Evolutionary conservation across 495 filamentous ascomycete species (phyloP).

Genomic region (Xylaria acuta): DNA sequence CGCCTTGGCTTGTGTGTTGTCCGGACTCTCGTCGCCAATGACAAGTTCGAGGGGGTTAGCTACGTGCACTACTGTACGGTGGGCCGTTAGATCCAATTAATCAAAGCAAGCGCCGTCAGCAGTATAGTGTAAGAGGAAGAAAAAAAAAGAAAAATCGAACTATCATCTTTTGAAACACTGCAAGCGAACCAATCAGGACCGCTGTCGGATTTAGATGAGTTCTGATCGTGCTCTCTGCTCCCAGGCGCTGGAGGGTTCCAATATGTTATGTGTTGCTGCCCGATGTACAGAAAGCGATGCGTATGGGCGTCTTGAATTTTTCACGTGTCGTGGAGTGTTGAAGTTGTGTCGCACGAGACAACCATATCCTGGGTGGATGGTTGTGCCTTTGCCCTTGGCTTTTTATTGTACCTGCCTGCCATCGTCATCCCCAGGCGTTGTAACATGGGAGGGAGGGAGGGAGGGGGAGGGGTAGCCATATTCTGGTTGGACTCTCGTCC

Average conservation of each 20-base stretch:
- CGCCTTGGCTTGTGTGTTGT: conserved; percentile 3
- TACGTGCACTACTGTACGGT: background rate
- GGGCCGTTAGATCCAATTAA: background rate
- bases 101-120: background rate
- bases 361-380: background rate
- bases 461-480: background rate
- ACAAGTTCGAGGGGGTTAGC: background rate
- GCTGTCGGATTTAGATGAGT: background rate
- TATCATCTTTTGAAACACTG: background rate
- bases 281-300: background rate
- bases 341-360: background rate
- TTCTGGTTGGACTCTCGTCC: conserved; percentile 4
- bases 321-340: background rate
- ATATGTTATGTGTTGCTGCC: conserved; percentile 11
- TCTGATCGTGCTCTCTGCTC: background rate
- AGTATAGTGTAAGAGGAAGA: background rate
- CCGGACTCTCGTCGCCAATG: background rate
- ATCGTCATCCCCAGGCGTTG: background rate
- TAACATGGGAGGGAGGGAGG: background rate
- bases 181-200: conserved; percentile 4
- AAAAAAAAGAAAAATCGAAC: background rate
- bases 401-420: conserved; percentile 2
- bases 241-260: background rate
- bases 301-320: background rate
- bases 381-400: background rate